These are phyloP conservation scores for Colletotrichum gloeosporioides DNA, from an alignment of 2,329 filamentous ascomycete genomes.

Conservation along the genomic window DNA sequence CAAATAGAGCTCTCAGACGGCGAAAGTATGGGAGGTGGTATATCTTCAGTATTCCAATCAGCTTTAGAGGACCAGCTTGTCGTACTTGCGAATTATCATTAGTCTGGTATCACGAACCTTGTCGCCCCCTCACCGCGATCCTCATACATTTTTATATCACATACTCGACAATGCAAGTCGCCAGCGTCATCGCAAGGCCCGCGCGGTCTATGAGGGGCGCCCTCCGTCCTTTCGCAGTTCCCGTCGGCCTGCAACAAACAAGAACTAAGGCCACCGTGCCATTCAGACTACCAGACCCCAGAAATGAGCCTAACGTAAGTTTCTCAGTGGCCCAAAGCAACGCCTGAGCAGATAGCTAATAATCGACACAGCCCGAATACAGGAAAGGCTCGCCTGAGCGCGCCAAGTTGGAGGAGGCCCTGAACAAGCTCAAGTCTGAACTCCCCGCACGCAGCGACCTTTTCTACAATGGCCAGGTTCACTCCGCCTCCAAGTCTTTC, in stretches of 20 bases:
- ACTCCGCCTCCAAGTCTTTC: conserved; percentile 28
- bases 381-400: conserved; percentile 34
- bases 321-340: neutral
- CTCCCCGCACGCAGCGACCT: conserved; percentile 36
- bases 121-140: neutral
- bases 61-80: neutral
- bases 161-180: neutral
- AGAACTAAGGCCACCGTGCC: conserved; percentile 31
- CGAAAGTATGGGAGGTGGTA: neutral
- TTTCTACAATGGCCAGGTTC: conserved; percentile 33
- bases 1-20: neutral
- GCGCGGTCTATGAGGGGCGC: neutral
- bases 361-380: conserved; percentile 30
- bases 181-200: neutral
- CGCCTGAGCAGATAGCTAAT: neutral
- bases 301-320: conserved; percentile 38
- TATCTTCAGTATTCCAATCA: neutral
- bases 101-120: neutral
- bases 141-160: neutral
- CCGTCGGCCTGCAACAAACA: conserved; percentile 22
- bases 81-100: neutral
- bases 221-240: conserved; percentile 18
- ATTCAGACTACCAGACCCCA: conserved; percentile 34
- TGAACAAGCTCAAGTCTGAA: conserved; percentile 32
- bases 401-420: conserved; percentile 31